Percentiles rank a stretch among this genome's conserved stretches.
These are phyloP conservation scores for Sideroxylon spinosum DNA, from an alignment of 179 eudicot genomes.

Conservation along the genomic window DNA sequence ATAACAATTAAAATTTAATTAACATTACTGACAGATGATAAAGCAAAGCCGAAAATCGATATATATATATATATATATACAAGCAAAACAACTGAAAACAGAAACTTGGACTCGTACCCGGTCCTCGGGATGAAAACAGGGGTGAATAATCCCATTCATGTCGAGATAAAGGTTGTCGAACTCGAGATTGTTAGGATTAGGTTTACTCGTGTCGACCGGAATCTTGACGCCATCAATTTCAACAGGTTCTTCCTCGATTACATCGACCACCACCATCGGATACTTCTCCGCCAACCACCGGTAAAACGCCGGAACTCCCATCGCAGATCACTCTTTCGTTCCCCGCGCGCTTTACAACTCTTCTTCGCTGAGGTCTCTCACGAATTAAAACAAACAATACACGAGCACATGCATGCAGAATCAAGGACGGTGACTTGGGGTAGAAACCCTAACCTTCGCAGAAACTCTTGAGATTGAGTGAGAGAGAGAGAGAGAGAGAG, in stretches of 20 bases:
- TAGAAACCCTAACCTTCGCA: background rate
- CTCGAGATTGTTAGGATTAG: slow-evolving; percentile 67
- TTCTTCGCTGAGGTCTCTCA: background rate
- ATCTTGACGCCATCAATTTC: slow-evolving; percentile 58
- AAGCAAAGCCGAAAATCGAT: too few species aligned
- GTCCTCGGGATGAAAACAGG: slow-evolving; percentile 88
- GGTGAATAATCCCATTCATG: slow-evolving; percentile 87
- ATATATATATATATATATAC: too few species aligned
- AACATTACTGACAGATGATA: background rate
- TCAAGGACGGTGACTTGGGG: too few species aligned
- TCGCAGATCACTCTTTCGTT: slow-evolving; percentile 9
- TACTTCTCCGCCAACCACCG: slow-evolving; percentile 90
- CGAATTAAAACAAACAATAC: slow-evolving; percentile 11
- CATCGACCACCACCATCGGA: slow-evolving; percentile 67
- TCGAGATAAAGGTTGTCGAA: slow-evolving; percentile 79
- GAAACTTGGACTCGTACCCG: slow-evolving; percentile 37
- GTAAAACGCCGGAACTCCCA: slow-evolving; percentile 82
- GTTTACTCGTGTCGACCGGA: slow-evolving; percentile 70
- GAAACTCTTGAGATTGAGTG: background rate
- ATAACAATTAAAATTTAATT: background rate
- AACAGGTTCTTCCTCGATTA: slow-evolving; percentile 62
- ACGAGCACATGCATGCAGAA: background rate
- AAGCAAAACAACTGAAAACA: background rate
- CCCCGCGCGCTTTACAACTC: background rate
- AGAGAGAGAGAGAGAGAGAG: background rate